A percentile compares a stretch with the other conserved stretches of the same genome.
Conservation (phyloP, 2,329 filamentous ascomycete genomes). For the Cylindrodendrum hubeiense region DNA sequence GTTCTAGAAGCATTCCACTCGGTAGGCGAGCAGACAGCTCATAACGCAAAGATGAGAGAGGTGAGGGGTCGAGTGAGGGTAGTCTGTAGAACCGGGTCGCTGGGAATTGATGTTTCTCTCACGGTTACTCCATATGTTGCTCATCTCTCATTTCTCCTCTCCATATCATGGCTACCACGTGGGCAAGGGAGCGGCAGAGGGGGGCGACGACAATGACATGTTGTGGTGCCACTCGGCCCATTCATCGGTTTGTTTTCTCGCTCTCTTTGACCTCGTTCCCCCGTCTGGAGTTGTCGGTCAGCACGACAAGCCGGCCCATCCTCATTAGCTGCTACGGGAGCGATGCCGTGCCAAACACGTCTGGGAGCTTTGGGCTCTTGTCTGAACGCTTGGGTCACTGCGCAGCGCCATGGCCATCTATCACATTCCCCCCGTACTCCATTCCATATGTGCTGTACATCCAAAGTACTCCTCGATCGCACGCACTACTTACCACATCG, state of each 20-base stretch:
- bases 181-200: neutral
- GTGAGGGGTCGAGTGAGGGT: neutral
- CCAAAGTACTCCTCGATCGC: neutral
- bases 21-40: neutral
- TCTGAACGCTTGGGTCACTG: conserved; percentile 15
- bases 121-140: too few species aligned
- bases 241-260: neutral
- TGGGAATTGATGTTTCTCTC: neutral
- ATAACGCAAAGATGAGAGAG: neutral
- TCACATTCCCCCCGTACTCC: neutral
- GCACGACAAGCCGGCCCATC: neutral
- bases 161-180: conserved; percentile 14
- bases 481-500: too few species aligned
- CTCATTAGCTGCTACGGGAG: conserved; percentile 4
- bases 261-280: neutral
- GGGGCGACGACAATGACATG: neutral
- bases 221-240: neutral
- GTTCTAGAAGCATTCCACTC: conserved; percentile 12
- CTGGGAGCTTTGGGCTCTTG: conserved; percentile 11
- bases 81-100: neutral
- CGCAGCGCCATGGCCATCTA: conserved; percentile 11
- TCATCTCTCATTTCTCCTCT: neutral
- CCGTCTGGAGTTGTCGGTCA: conserved; percentile 8
- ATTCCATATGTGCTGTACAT: too few species aligned
- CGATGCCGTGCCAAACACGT: neutral